Percentiles rank a stretch among this genome's conserved stretches.
These are phyloP conservation scores for Capronia americana DNA, from an alignment of 2,329 filamentous ascomycete species.

Conservation along the genomic window DNA sequence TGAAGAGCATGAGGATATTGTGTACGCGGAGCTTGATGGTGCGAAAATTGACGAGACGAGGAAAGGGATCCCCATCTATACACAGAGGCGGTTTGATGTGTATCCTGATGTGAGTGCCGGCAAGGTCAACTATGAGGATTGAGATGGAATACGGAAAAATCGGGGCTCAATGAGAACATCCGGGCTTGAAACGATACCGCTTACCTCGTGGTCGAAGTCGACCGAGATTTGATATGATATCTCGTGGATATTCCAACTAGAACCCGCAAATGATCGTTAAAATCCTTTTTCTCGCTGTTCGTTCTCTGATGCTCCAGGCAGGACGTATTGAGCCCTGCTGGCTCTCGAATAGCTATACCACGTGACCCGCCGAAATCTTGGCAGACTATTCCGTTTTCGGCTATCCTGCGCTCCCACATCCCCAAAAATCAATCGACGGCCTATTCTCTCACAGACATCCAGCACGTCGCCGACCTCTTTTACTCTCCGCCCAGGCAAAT, in stretches of 20 bases:
- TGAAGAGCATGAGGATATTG: slow-evolving; percentile 76
- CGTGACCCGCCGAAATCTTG: slow-evolving; percentile 35
- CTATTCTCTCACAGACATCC: slow-evolving; percentile 14
- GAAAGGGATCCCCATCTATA: slow-evolving; percentile 81
- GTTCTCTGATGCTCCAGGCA: background rate
- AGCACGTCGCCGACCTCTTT: slow-evolving; percentile 9
- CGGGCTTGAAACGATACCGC: background rate
- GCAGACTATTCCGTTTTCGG: slow-evolving; percentile 26
- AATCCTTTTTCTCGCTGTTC: background rate
- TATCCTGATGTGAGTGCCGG: slow-evolving; percentile 86
- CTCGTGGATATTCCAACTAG: background rate
- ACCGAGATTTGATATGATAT: background rate
- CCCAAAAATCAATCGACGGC: slow-evolving; percentile 15
- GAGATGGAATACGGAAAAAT: background rate
- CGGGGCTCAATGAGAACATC: background rate
- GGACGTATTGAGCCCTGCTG: background rate
- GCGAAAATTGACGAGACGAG: slow-evolving; percentile 75
- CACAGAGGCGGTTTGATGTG: slow-evolving; percentile 90
- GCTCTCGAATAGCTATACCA: slow-evolving; percentile 3
- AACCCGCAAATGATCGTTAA: background rate
- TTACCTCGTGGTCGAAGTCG: background rate
- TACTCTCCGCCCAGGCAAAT: slow-evolving; percentile 3
- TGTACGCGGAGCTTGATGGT: slow-evolving; percentile 73
- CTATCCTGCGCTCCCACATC: slow-evolving; percentile 21
- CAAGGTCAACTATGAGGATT: slow-evolving; percentile 51